Base-by-base conservation (phyloP, 2,329 filamentous ascomycete species). In the Colletotrichum sp. region DNA sequence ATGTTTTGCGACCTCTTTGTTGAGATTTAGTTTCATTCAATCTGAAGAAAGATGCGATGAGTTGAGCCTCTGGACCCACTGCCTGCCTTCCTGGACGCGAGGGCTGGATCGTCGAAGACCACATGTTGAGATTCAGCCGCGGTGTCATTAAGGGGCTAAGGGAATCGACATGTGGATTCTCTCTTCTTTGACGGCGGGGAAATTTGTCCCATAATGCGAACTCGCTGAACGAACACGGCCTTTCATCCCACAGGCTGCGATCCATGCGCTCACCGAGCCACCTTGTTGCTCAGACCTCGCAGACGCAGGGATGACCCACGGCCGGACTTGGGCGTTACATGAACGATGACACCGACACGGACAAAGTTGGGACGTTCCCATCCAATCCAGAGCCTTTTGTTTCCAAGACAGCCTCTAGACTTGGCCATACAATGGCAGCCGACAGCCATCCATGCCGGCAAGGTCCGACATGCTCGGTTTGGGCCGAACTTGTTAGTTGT, bases 401-500 rank as follows among this genome's bases (percentile, higher is more conserved):
- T 31, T 67, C 12, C 33, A 21, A 24, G 51, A 58, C 8, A 24
- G 16, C 21, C 54, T 58, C n/a, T 31, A 21, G 31, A 43, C 29
- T 70, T 69, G 54, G 55, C 70, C 66, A 62, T 51, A 34, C 61
- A 73, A n/a, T 16, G 15, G 21, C 31, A 47, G 16, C 11, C n/a
- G 31, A 54, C 34, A 27, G 18, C 38, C 54, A 59, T 34, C n/a
- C 11, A 27, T 18, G 31, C n/a, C 29, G 54, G 66, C 18, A 61
- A 61, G 54, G 59, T 62, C 66, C 31, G 70, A 73, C 70, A 61
- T 43, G 11, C 21, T 70, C 31, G 71, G 59, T 59, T 70, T 73
- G 69, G 54, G 27, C 54, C 43, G 38, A 62, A 66, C 66, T 59
- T 36, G 31, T 66, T 70, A 38, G 18, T 55, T 21, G 31, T 24